Evolutionary conservation across 1,284 basidiomycete species (phyloP), one percentile per base, ranked within the genome.

Genomic region (Anthracocystis walkeri): DNA sequence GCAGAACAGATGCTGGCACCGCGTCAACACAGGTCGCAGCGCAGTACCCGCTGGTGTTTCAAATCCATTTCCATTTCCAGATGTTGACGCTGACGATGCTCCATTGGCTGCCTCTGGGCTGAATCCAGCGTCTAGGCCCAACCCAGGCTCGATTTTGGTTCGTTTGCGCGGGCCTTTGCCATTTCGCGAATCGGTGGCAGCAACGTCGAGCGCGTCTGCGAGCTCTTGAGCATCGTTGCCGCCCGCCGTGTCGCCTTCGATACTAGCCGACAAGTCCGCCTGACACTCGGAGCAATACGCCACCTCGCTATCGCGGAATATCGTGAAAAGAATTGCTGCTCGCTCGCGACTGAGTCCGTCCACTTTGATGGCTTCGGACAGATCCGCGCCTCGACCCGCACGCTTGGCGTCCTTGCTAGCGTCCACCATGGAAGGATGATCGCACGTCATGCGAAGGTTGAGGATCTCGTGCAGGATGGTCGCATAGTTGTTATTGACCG

Each of bases 401-500:
- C 72, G 87, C 83, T 33, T 85, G 73, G 23, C 79, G 72, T 63
- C 86, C 83, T 33, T 84, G 73, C 72, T 82, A 23, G 85, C 86
- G 83, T 92, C 89, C 1, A 97, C 93, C 38, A 99, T 89, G 79
- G 95, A 94, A 77, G 91, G 93, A 86, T 99, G 95, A 84, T 97
- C 94, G 87, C 97, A 99, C 55, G 97, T 97, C 87, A 99, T 95
- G 42, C 97, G 92, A 41, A 99, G 89, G 29, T 80, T 81, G 33
- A 78, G 71, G 53, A 85, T 85, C 88, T 96, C 95, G 87, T 97
- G 95, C 75, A 99, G 86, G 79, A 99, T 97, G 57, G 95, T 94
- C 65, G 97, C 96, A 81, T 97, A 98, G 84, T 97, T 97, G 89
- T 95, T 95, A 90, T 94, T 93, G 40, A 86, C 82, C 54, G 97